Evolutionary conservation across 768 basidiomycete genomes (phyloP).

Genomic region (Phanerochaete sordida): DNA sequence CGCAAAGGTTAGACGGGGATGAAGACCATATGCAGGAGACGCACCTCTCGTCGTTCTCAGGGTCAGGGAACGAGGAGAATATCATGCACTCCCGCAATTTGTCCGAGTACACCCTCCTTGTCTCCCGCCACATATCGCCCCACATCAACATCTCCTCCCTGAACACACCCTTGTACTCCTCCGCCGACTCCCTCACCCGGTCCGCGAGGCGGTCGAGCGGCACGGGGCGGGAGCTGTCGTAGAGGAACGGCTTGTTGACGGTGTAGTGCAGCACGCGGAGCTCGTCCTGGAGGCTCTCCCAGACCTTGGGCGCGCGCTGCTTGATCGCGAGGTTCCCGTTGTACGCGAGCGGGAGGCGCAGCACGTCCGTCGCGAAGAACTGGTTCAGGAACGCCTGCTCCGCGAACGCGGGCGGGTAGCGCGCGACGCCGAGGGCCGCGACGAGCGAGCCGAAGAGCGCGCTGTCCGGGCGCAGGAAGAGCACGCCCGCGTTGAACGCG

Average conservation of each 20-base stretch:
- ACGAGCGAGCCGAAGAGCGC: constrained; percentile 30
- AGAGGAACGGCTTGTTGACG: constrained; percentile 26
- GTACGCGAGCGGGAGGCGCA: constrained; percentile 37
- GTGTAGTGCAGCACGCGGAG: constrained; percentile 39
- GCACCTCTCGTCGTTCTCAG: no score
- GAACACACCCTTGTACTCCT: background rate
- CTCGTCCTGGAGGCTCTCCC: constrained; percentile 31
- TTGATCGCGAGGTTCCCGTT: constrained; percentile 41
- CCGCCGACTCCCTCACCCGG: background rate
- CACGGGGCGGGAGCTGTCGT: background rate
- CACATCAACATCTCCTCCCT: constrained; percentile 2
- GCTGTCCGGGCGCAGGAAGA: constrained; percentile 30
- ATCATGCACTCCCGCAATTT: background rate
- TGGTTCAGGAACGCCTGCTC: constrained; percentile 41
- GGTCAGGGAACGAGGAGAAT: no score
- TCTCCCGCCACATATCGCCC: constrained; percentile 1
- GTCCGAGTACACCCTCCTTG: background rate
- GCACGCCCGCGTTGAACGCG: constrained; percentile 38
- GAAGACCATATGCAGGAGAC: no score
- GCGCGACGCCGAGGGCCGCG: constrained; percentile 24
- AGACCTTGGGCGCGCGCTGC: constrained; percentile 27
- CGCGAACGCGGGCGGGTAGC: constrained; percentile 30
- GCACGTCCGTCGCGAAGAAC: constrained; percentile 32
- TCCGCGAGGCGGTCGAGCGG: background rate
- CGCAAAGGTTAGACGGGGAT: no score